These are phyloP conservation scores for Ustilago cynodontis DNA, from an alignment of 1,284 basidiomycete genomes.

Conservation along the genomic window DNA sequence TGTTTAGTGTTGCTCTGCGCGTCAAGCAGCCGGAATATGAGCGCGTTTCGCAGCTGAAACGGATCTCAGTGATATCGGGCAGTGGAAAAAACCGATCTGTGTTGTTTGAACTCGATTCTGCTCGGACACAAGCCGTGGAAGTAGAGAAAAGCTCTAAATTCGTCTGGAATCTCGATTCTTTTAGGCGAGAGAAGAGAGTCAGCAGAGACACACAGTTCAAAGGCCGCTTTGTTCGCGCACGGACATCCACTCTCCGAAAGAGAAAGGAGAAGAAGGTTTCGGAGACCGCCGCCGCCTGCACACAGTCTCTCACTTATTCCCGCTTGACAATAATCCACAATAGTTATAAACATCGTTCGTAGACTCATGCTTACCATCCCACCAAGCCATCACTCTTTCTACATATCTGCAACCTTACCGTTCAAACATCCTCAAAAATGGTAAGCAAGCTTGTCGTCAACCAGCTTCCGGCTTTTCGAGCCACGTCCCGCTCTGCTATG, in stretches of 20 bases:
- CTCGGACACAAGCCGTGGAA: slow-evolving; percentile 3
- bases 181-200: background rate
- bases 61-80: background rate
- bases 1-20: slow-evolving; percentile 6
- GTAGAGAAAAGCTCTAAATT: background rate
- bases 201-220: too few species aligned
- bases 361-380: slow-evolving; percentile 1
- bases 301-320: slow-evolving; percentile 2
- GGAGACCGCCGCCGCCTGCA: slow-evolving; percentile 1
- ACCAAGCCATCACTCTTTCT: background rate
- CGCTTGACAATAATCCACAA: background rate
- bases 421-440: slow-evolving; percentile 35
- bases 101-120: background rate
- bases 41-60: slow-evolving; percentile 1
- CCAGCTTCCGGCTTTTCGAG: slow-evolving; percentile 17
- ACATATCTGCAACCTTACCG: background rate
- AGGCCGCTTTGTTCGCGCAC: background rate
- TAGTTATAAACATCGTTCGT: slow-evolving; percentile 11
- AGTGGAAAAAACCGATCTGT: background rate
- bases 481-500: background rate
- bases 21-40: background rate
- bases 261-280: background rate
- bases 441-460: slow-evolving; percentile 42
- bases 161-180: background rate
- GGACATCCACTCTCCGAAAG: background rate